Evolutionary conservation across 495 filamentous ascomycete genomes (phyloP), one percentile per base, ranked within the genome.

Genomic region (Aspergillus bertholletiae): DNA sequence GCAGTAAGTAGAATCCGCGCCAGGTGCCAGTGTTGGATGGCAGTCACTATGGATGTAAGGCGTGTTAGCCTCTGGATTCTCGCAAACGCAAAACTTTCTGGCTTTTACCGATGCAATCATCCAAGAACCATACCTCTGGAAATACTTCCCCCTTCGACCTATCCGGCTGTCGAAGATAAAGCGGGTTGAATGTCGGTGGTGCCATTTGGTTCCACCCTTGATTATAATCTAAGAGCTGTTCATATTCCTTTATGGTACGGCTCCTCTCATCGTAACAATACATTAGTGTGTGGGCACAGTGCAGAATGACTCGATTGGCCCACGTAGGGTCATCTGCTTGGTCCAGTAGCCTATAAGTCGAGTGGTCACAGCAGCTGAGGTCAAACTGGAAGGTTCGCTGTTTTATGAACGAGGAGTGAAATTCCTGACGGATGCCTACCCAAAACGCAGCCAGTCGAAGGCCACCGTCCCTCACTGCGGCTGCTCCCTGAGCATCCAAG

Each of bases 341-440:
- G 18, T 61, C 46, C 13, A 65, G 53, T 11, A 57, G 63, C 11
- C 59, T 58, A 39, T 67, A 63, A 2, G 22, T 26, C 7, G 49
- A 27, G 1, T 34, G 3, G 37, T 59, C 49, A 32, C 50, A 64
- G 15, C 56, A 46, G 1, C 53, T 41, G 5, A 67, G 56, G 9
- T 58, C 43, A 7, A 64, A 40, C 2, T 35, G 53, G 18, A 73
- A 59, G 6, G 61, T 50, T 17, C 63, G 61, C 44, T 70, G 65
- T 49, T 65, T 67, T 3, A 65, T 54, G 32, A 72, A 70, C 0
- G 69, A 54, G 32, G 64, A 67, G 54, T 71, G 66, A 32, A 73
- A 62, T 40, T 72, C 70, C 54, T 73, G 69, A 5, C 71, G 59
- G 24, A 68, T 59, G 1, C 56, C 69, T 15, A 71, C 59, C 54